Conservation (phyloP, 805 yeast species). For the Candida mattraensis region DNA sequence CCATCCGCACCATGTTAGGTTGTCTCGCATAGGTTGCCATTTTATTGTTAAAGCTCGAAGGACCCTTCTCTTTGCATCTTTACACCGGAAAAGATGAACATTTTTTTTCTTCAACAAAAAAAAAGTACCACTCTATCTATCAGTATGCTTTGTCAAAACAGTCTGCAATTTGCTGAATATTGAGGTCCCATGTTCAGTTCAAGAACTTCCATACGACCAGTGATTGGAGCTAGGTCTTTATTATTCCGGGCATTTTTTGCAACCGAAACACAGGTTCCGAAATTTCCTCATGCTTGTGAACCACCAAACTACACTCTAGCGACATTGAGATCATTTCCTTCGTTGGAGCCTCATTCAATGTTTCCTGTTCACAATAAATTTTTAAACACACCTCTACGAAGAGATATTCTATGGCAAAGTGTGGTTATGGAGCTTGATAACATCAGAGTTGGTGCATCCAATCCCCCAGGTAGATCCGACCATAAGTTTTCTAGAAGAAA, state of each 20-base stretch:
- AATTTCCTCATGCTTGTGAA: conserved; percentile 30
- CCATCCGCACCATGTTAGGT: too few species aligned
- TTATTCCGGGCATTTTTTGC: too few species aligned
- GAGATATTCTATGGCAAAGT: conserved; percentile 93
- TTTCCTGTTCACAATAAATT: conserved; percentile 75
- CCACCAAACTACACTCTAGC: conserved; percentile 78
- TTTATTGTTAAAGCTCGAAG: too few species aligned
- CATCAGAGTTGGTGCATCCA: conserved; percentile 84
- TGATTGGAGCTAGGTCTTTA: too few species aligned
- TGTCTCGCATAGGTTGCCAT: too few species aligned
- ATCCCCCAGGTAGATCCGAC: conserved; percentile 83
- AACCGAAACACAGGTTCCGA: too few species aligned
- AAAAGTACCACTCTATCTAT: too few species aligned
- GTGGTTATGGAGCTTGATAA: conserved; percentile 89
- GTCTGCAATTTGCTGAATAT: too few species aligned
- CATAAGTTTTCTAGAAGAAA: conserved; percentile 83
- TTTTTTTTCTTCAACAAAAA: conserved; percentile 2
- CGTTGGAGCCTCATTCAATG: conserved; percentile 78
- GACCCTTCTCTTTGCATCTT: too few species aligned
- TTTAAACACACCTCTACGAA: conserved; percentile 73
- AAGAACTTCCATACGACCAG: too few species aligned
- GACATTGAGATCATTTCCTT: conserved; percentile 81
- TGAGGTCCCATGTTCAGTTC: too few species aligned
- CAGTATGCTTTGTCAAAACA: too few species aligned
- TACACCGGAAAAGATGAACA: conserved; percentile 4